Percentiles rank a stretch among this genome's conserved stretches.
Evolutionary conservation across 1,284 basidiomycete genomes (phyloP).

Genomic region (Porogramme epimiltina): DNA sequence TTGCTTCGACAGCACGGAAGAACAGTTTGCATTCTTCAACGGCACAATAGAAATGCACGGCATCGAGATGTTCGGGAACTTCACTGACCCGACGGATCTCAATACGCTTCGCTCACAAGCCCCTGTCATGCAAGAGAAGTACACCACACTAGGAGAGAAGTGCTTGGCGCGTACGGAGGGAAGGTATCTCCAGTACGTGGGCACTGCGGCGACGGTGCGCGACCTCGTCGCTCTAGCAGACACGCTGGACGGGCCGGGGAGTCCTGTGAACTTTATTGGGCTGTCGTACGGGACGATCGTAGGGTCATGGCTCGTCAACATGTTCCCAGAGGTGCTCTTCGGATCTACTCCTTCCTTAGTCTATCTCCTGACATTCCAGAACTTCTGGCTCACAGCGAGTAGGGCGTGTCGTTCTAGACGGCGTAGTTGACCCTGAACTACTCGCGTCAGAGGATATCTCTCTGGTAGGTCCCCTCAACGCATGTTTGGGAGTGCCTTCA

Average conservation of each 20-base stretch:
- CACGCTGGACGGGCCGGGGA: slow-evolving; percentile 16
- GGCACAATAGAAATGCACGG: slow-evolving; percentile 12
- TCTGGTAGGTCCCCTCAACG: too few relatives aligned
- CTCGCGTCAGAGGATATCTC: background rate
- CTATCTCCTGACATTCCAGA: too few relatives aligned
- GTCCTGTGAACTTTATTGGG: slow-evolving; percentile 14
- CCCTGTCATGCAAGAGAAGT: slow-evolving; percentile 14
- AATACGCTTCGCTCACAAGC: slow-evolving; percentile 7
- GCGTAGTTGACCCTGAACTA: slow-evolving; percentile 9
- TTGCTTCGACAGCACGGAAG: slow-evolving; percentile 9
- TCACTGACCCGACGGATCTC: slow-evolving; percentile 9
- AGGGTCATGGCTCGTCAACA: slow-evolving; percentile 19
- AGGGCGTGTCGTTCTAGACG: slow-evolving; percentile 18
- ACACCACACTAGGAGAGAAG: slow-evolving; percentile 5
- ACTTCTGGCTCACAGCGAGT: too few relatives aligned
- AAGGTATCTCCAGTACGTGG: slow-evolving; percentile 14
- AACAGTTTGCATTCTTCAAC: slow-evolving; percentile 7
- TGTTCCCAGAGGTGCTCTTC: too few relatives aligned
- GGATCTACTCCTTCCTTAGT: too few relatives aligned
- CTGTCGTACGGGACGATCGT: slow-evolving; percentile 16
- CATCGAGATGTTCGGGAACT: slow-evolving; percentile 12
- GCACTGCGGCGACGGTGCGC: slow-evolving; percentile 17
- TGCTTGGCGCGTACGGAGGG: slow-evolving; percentile 3
- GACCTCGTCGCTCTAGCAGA: slow-evolving; percentile 21
- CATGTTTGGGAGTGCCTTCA: background rate